Percentiles rank a stretch among this genome's conserved stretches.
phyloP scores from a whole-genome alignment of 225 moss, liverwort and hornwort genomes.

The Physcomitrium patens region DNA sequence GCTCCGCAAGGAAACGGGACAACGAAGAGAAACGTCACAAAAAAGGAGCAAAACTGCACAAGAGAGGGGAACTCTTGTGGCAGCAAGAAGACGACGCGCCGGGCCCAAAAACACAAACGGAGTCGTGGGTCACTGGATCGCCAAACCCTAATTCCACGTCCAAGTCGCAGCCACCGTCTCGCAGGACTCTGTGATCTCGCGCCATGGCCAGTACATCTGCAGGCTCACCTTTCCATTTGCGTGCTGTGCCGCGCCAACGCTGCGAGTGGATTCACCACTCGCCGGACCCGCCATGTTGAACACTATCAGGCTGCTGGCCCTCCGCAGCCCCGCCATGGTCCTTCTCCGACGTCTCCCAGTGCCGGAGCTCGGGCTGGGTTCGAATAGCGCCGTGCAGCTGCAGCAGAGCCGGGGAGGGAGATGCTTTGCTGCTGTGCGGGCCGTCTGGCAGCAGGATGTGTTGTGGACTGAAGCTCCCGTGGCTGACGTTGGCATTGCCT shows the following conservation, averaged over 20 bases:
- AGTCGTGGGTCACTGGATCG: no score
- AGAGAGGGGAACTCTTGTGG: no score
- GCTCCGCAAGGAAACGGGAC: no score
- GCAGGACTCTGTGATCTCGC: background rate
- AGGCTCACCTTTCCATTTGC: conserved; percentile 7
- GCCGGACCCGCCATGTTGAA: conserved; percentile 34
- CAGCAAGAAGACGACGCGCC: no score
- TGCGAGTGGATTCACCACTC: conserved; percentile 25
- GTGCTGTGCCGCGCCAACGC: conserved; percentile 20
- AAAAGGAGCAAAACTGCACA: no score
- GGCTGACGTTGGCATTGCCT: conserved; percentile 62
- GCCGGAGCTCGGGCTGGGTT: conserved; percentile 26
- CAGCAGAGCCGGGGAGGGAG: conserved; percentile 3
- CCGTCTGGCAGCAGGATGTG: conserved; percentile 86
- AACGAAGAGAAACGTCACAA: no score
- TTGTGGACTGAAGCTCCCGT: conserved; percentile 88
- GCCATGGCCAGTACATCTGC: conserved; percentile 31
- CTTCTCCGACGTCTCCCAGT: conserved; percentile 36
- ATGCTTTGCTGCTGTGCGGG: conserved; percentile 23
- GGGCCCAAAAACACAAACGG: no score
- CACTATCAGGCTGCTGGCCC: conserved; percentile 31
- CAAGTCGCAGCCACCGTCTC: no score
- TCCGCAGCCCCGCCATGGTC: conserved; percentile 32
- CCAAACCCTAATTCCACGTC: no score
- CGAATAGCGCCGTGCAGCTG: background rate